Percentiles rank a stretch among this genome's conserved stretches.
phyloP scores from a whole-genome alignment of 2,329 filamentous ascomycete genomes.

The Nemania abortiva region DNA sequence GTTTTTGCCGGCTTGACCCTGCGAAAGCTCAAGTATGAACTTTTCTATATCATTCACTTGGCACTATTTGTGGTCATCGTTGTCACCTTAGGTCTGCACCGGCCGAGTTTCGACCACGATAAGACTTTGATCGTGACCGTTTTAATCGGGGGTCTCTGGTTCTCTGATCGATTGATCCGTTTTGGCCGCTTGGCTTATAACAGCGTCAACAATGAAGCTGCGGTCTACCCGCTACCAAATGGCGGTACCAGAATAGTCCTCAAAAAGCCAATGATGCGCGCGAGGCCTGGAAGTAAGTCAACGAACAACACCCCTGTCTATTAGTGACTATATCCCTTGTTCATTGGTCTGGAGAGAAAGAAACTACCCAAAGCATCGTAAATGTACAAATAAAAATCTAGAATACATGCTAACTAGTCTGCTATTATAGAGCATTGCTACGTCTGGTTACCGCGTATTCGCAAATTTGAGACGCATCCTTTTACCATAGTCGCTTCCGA shows the following conservation, averaged over 20 bases:
- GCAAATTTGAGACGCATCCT: constrained; percentile 70
- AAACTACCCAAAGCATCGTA: background rate
- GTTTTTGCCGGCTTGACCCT: constrained; percentile 52
- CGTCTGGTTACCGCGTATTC: constrained; percentile 71
- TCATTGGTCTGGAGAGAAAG: background rate
- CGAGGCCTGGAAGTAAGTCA: constrained; percentile 60
- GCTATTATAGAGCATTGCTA: constrained; percentile 65
- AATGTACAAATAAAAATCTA: background rate
- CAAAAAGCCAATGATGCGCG: constrained; percentile 59
- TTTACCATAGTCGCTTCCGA: constrained; percentile 69
- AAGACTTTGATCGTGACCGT: constrained; percentile 55
- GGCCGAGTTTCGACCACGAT: constrained; percentile 54
- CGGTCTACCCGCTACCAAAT: constrained; percentile 58
- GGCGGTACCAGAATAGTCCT: constrained; percentile 61
- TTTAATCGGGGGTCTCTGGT: constrained; percentile 57
- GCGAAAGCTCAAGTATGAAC: constrained; percentile 58
- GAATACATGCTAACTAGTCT: constrained; percentile 25
- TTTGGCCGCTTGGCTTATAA: constrained; percentile 53
- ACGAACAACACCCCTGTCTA: background rate
- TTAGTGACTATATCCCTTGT: background rate
- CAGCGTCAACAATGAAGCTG: constrained; percentile 56
- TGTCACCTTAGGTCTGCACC: constrained; percentile 58
- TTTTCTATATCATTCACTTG: constrained; percentile 61
- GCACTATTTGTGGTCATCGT: constrained; percentile 57
- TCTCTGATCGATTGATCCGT: constrained; percentile 59